Evolutionary conservation across 371 early-diverging fungal species (phyloP), one percentile per base, ranked within the genome.

Genomic region (Funneliformis caledonium): DNA sequence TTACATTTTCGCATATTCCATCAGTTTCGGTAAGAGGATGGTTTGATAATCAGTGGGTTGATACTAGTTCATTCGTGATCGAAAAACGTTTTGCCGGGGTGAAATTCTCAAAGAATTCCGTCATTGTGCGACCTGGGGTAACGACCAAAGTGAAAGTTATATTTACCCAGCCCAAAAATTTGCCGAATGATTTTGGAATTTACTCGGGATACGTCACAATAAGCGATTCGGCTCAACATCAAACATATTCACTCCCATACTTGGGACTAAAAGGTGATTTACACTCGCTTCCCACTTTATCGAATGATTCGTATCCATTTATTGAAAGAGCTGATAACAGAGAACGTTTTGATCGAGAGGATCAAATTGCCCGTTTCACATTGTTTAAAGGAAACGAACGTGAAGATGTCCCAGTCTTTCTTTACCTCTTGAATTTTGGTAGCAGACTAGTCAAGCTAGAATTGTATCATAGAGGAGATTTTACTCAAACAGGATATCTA

Each of bases 251-350:
- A 33, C 78, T 91, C 4, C 92, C 92, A 8, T 92, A 90, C 80
- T 81, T 87, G 37, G 92, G 92, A 42, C 68, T 90, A 43, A 83
- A 84, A 73, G 91, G 92, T 2, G 83, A 88, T 45, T 68, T 89
- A n/a, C 56, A 73, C 50, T 78, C 85, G 16, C 81, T 91, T 2
- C 91, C 89, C 7, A 88, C 90, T 19, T 86, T 91, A 80, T 88
- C 83, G 37, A 82, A 83, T 26, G n/a, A 61, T 22, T 16, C 33
- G 19, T 80, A 75, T 9, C 82, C 80, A 76, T 81, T 82, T n/a
- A 73, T 68, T 37, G 72, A 80, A 26, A 64, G 77, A 50, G 72
- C 72, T 10, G 45, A 11, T 42, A 26, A 19, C n/a, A 26, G 42
- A 0, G 45, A 22, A 2, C 2, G 22, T 47, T 6, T 8, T 47